Evolutionary conservation across 1,284 basidiomycete genomes (phyloP).

Genomic region (Ceratobasidium sp.): DNA sequence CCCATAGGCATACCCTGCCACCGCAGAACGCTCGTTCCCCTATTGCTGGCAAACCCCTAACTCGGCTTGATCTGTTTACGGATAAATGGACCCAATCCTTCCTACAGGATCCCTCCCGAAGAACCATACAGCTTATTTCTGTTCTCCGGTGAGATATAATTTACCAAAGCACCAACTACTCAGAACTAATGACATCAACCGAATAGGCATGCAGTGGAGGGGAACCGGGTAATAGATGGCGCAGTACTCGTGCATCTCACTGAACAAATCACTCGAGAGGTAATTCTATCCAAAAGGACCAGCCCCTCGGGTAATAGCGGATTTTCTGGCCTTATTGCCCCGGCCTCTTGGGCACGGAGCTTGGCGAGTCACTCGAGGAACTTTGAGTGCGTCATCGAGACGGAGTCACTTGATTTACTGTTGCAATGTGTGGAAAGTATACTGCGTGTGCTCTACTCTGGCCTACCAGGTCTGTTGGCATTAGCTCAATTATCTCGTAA

Average conservation of each 20-base stretch:
- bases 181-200: neutral
- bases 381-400: neutral
- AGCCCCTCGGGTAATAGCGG: neutral
- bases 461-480: no score
- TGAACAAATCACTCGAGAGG: conserved; percentile 5
- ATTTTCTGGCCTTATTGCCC: conserved; percentile 31
- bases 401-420: neutral
- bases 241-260: conserved; percentile 1
- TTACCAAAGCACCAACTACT: neutral
- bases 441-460: no score
- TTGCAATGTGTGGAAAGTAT: no score
- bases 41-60: neutral
- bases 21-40: neutral
- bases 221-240: neutral
- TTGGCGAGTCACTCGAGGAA: neutral
- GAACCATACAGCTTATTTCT: no score
- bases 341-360: conserved; percentile 3
- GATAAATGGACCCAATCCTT: neutral
- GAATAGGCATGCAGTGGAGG: neutral
- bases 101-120: neutral
- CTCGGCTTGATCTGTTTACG: neutral
- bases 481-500: no score
- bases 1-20: neutral
- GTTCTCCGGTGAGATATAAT: neutral
- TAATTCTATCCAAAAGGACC: neutral